phyloP scores from a whole-genome alignment of 2,329 filamentous ascomycete genomes.

The Thielaviopsis musarum region DNA sequence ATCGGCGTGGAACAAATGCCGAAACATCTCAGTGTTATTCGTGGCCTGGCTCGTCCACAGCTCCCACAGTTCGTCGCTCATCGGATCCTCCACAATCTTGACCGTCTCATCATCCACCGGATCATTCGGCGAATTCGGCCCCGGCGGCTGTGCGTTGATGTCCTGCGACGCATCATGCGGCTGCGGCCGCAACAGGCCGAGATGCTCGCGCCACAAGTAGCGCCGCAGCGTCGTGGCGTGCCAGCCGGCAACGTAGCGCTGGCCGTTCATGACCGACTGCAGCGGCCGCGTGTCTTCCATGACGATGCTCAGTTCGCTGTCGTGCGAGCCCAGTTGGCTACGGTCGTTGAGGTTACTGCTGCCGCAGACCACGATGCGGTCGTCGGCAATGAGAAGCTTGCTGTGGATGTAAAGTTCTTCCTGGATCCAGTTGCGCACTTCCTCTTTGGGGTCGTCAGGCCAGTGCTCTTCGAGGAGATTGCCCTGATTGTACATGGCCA shows the following conservation, averaged over 20 bases:
- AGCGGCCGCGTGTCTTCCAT: conserved; percentile 68
- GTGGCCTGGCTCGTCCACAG: conserved; percentile 54
- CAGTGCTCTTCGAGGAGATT: conserved; percentile 53
- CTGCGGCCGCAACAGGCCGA: conserved; percentile 65
- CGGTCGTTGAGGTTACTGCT: conserved; percentile 88
- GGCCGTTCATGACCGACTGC: conserved; percentile 59
- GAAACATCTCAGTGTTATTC: conserved; percentile 56
- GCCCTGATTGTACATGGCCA: conserved; percentile 49
- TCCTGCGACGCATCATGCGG: conserved; percentile 49
- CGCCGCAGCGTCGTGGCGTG: conserved; percentile 68
- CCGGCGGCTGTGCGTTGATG: conserved; percentile 57
- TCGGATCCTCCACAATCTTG: conserved; percentile 52
- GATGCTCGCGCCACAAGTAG: conserved; percentile 78
- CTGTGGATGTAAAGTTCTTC: conserved; percentile 93
- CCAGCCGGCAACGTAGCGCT: conserved; percentile 59
- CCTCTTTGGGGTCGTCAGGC: conserved; percentile 60
- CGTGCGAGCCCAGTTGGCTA: conserved; percentile 71
- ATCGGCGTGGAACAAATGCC: conserved; percentile 73
- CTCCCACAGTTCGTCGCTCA: conserved; percentile 48
- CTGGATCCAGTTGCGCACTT: conserved; percentile 80
- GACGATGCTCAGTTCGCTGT: conserved; percentile 79
- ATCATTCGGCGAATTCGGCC: conserved; percentile 48
- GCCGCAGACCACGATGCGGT: conserved; percentile 69
- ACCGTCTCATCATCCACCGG: conserved; percentile 40
- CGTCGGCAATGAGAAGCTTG: conserved; percentile 80